Base-by-base conservation (phyloP, 345 rosid species). In the Eucalyptus sp. region DNA sequence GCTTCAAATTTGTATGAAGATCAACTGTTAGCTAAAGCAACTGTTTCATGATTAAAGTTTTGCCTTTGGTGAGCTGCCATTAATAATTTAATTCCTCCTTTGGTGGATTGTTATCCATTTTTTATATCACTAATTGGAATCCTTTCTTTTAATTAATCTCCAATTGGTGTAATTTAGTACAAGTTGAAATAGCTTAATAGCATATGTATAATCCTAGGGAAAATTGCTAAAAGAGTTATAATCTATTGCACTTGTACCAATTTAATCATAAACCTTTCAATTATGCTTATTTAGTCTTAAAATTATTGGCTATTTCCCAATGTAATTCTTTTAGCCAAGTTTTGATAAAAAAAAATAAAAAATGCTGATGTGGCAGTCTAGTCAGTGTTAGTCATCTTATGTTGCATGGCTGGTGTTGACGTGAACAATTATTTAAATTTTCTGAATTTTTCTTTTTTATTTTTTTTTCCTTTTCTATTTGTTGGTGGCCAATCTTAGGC, bases 281-380 rank as follows among this genome's bases (percentile, higher is more conserved):
- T 56, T 56, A 22, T 56, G 27, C 27, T 56, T 22, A 56, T 56
- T 20, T 22, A 54, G 27, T 56, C 60, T 22, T 56, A 22, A 56
- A 4, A 20, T 22, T 56, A 8, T 56, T 22, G 60, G 20, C 11
- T 20, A 56, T 22, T 56, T 20, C 0, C 27, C 1, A 56, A 56
- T 56, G 1, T 56, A 22, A 10, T 56, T 20, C 25, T 8, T 56
- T 56, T 0, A 56, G 27, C 27, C 11, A 22, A 56, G 2, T 4
- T 56, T 56, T 56, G 25, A 56, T 56, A 0, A 1, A 0, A 56
- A 56, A 56, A 56, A 41, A 37, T 0, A 0, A 0, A 56, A 56
- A 56, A 56, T 0, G 0, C 1, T 22, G 0, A 56, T 56, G 60
- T 56, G 60, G 27, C 5, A 0, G 0, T 56, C 27, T 20, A 22